phyloP scores from a whole-genome alignment of 139 green algal species.

The Coelastrella sp. region DNA sequence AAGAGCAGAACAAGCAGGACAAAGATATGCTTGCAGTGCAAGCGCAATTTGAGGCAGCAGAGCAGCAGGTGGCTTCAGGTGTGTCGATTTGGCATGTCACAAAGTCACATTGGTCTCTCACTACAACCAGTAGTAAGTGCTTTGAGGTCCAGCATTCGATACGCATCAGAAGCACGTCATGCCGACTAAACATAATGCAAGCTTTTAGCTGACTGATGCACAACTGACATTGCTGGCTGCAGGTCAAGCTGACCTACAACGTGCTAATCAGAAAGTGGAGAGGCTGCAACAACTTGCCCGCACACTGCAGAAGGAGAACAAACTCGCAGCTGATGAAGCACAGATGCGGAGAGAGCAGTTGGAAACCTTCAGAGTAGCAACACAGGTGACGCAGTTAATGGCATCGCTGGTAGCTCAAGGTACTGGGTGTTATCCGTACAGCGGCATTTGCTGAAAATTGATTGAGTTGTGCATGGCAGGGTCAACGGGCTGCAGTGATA shows the following conservation, averaged over 20 bases:
- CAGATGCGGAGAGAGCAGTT: background rate
- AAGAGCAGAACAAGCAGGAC: constrained; percentile 18
- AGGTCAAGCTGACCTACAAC: background rate
- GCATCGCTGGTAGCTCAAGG: background rate
- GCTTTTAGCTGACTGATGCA: background rate
- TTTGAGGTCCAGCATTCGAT: background rate
- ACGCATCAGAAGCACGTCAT: background rate
- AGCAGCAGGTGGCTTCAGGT: background rate
- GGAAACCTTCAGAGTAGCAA: background rate
- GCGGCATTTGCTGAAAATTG: background rate
- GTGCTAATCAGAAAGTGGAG: constrained; percentile 3
- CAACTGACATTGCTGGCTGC: background rate
- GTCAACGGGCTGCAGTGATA: no score
- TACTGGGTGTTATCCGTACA: background rate
- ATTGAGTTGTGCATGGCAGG: no score
- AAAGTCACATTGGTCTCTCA: no score
- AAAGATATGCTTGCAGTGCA: background rate
- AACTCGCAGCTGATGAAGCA: background rate
- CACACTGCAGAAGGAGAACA: constrained; percentile 13
- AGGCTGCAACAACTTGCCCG: constrained; percentile 9
- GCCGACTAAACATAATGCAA: background rate
- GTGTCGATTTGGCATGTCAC: background rate
- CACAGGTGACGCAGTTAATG: background rate
- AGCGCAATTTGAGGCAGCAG: background rate
- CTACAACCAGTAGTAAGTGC: background rate